These are phyloP conservation scores for Calonectria pseudoreteaudii DNA, from an alignment of 2,329 filamentous ascomycete species.

Conservation along the genomic window DNA sequence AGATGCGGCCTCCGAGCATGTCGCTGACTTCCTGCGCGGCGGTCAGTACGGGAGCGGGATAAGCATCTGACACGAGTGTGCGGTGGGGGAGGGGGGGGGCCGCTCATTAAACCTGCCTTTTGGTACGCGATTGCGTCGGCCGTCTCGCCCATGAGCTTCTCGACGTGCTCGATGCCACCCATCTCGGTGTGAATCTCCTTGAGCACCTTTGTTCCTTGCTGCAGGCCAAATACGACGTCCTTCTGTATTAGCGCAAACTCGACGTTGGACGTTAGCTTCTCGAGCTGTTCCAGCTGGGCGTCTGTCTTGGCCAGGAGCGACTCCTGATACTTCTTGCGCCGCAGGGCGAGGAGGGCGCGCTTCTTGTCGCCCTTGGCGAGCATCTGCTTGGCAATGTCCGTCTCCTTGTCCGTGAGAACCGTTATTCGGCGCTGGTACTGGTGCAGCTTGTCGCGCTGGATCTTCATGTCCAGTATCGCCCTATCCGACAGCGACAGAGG, in stretches of 20 bases:
- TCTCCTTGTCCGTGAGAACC: constrained; percentile 87
- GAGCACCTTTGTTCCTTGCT: constrained; percentile 90
- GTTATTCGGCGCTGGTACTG: constrained; percentile 95
- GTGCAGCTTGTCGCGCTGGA: constrained; percentile 95
- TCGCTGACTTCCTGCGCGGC: constrained; percentile 84
- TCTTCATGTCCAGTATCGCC: constrained; percentile 97
- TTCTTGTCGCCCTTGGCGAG: constrained; percentile 83
- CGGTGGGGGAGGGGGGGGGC: background rate
- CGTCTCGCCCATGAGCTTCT: constrained; percentile 94
- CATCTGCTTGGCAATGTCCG: constrained; percentile 85
- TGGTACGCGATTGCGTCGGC: constrained; percentile 94
- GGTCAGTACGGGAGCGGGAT: constrained; percentile 24
- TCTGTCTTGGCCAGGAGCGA: constrained; percentile 90
- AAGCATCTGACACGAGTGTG: background rate
- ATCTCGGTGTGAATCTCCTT: constrained; percentile 95
- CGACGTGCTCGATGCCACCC: constrained; percentile 92
- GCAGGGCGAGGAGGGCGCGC: constrained; percentile 86
- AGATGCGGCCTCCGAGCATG: constrained; percentile 88
- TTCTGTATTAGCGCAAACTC: constrained; percentile 98
- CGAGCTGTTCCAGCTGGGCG: constrained; percentile 91
- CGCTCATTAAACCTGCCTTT: constrained; percentile 66
- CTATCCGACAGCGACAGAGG: constrained; percentile 59
- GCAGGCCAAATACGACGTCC: constrained; percentile 91
- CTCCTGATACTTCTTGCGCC: constrained; percentile 97
- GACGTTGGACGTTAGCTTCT: constrained; percentile 87